Conservation (phyloP, 768 basidiomycete genomes). For the Boletus tomentosulus region DNA sequence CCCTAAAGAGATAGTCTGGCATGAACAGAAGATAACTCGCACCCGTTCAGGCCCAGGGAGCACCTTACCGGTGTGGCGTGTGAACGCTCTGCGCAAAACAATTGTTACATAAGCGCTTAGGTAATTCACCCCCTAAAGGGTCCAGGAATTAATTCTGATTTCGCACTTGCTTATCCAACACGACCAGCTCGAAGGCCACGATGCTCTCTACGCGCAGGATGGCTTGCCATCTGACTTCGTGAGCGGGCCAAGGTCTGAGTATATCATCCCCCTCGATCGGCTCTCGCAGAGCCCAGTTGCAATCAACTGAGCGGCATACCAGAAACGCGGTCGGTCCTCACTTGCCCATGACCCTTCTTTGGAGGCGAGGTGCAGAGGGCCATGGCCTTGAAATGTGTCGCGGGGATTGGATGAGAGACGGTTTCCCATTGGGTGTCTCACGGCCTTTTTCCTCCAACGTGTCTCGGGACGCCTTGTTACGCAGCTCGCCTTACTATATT, state of each 20-base stretch:
- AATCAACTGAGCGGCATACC: conserved; percentile 61
- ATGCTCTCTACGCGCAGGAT: conserved; percentile 39
- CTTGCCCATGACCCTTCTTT: conserved; percentile 41
- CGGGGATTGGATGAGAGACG: conserved; percentile 42
- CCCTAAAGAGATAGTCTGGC: too few relatives aligned
- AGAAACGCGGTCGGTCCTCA: conserved; percentile 47
- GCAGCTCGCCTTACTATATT: not conserved
- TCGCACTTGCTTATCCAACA: not conserved
- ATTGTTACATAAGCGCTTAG: too few relatives aligned
- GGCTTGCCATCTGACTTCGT: conserved; percentile 35
- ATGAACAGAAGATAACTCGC: too few relatives aligned
- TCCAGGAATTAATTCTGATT: too few relatives aligned
- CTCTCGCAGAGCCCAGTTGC: conserved; percentile 58
- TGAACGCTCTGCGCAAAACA: too few relatives aligned
- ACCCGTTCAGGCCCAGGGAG: too few relatives aligned
- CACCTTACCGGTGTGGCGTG: too few relatives aligned
- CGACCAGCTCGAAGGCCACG: conserved; percentile 50
- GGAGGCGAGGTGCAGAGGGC: conserved; percentile 15
- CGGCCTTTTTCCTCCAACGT: conserved; percentile 12
- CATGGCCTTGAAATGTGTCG: conserved; percentile 47
- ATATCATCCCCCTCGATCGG: conserved; percentile 58
- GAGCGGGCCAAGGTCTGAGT: conserved; percentile 84
- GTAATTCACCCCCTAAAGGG: too few relatives aligned
- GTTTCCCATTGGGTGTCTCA: not conserved
- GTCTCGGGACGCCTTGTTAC: conserved; percentile 8